These are phyloP conservation scores for Cymbopogon flexuosus DNA, from an alignment of 202 grass and related monocot species.

Conservation along the genomic window DNA sequence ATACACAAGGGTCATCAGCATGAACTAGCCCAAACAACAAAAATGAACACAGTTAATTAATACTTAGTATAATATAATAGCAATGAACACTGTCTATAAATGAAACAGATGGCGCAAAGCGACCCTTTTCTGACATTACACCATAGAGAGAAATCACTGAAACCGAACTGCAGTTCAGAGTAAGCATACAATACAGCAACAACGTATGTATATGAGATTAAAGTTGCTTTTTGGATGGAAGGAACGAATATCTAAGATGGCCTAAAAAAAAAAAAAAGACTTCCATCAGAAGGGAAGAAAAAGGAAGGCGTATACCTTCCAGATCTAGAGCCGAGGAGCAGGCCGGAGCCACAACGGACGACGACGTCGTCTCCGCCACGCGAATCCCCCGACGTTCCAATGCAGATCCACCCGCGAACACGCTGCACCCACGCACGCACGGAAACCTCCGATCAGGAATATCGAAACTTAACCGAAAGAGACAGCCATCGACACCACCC, in stretches of 20 bases:
- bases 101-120: background rate
- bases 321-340: constrained; percentile 17
- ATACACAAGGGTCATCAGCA: background rate
- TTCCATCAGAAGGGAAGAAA: background rate
- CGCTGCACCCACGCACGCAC: background rate
- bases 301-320: constrained; percentile 20
- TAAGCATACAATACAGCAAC: background rate
- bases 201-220: background rate
- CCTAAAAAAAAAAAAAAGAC: background rate
- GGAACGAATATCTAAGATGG: background rate
- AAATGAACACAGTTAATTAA: too few species aligned
- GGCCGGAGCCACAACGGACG: background rate
- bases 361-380: background rate
- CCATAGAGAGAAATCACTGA: background rate
- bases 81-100: too few species aligned
- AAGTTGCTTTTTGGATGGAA: background rate
- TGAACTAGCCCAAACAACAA: background rate
- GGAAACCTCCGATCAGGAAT: background rate
- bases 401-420: constrained; percentile 10
- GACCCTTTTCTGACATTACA: background rate
- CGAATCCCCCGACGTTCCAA: background rate
- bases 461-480: background rate
- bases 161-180: background rate
- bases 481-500: background rate
- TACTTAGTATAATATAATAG: too few species aligned